Percentiles rank a stretch among this genome's conserved stretches.
Evolutionary conservation across 1,284 basidiomycete species (phyloP).

Genomic region (Rhodotorula mucilaginosa): DNA sequence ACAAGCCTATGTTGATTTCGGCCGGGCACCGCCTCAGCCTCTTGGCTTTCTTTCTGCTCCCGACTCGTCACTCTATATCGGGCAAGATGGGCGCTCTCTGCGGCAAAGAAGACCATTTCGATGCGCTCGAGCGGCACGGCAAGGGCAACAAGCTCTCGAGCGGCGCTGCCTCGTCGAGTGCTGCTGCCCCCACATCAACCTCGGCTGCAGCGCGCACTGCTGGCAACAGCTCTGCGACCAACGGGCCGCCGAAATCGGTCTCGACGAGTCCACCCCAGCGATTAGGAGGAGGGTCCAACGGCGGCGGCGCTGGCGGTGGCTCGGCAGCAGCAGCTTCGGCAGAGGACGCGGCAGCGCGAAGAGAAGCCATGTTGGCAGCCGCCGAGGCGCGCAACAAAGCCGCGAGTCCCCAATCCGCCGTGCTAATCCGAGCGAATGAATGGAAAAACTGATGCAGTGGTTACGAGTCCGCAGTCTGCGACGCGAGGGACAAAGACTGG

Average conservation of each 20-base stretch:
- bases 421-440: too few relatives aligned
- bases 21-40: not conserved
- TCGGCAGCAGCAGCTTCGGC: not conserved
- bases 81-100: constrained; percentile 17
- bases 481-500: constrained; percentile 4
- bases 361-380: constrained; percentile 7
- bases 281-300: not conserved
- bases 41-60: not conserved
- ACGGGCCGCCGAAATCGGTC: not conserved
- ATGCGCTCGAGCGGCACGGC: not conserved
- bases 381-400: constrained; percentile 11
- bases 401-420: not conserved
- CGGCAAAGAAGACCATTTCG: constrained; percentile 25
- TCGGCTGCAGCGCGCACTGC: not conserved
- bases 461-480: not conserved
- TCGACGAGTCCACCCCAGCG: constrained; percentile 19
- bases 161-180: not conserved
- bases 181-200: not conserved
- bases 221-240: not conserved
- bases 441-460: too few relatives aligned
- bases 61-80: too few relatives aligned
- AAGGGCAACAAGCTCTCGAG: constrained; percentile 13
- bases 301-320: not conserved
- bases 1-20: too few relatives aligned
- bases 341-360: constrained; percentile 12